phyloP scores from a whole-genome alignment of 2,329 filamentous ascomycete species.

The Fonsecaea pugnacius region DNA sequence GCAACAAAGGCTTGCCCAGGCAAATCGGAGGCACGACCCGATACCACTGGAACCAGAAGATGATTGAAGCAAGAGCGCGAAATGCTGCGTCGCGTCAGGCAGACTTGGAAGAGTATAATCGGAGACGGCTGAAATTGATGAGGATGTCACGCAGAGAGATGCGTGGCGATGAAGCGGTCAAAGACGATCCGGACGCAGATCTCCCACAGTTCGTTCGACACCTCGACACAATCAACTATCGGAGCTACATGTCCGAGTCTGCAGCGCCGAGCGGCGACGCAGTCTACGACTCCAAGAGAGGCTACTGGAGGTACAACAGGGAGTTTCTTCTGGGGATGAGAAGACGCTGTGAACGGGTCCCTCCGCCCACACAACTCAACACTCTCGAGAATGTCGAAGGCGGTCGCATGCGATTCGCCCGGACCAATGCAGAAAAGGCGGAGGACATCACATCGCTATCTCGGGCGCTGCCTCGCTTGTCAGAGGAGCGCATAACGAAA shows the following conservation, averaged over 20 bases:
- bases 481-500: slow-evolving; percentile 8
- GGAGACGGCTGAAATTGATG: slow-evolving; percentile 27
- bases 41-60: slow-evolving; percentile 36
- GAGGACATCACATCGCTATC: slow-evolving; percentile 11
- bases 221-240: slow-evolving; percentile 37
- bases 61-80: slow-evolving; percentile 34
- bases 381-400: background rate
- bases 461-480: slow-evolving; percentile 7
- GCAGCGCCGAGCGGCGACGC: slow-evolving; percentile 31
- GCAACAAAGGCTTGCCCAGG: slow-evolving; percentile 37
- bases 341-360: slow-evolving; percentile 12
- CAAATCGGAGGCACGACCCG: slow-evolving; percentile 35
- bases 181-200: slow-evolving; percentile 35
- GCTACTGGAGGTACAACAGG: slow-evolving; percentile 35
- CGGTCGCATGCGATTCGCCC: slow-evolving; percentile 14
- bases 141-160: slow-evolving; percentile 37
- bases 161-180: slow-evolving; percentile 35
- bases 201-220: slow-evolving; percentile 34
- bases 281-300: slow-evolving; percentile 37
- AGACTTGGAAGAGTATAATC: slow-evolving; percentile 37
- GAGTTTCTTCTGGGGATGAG: slow-evolving; percentile 29
- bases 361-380: background rate
- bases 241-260: slow-evolving; percentile 28
- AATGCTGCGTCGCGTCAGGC: slow-evolving; percentile 33
- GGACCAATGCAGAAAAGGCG: slow-evolving; percentile 27